Conservation (phyloP, 2,329 filamentous ascomycete genomes). For the Magnaporthiopsis incrustans region DNA sequence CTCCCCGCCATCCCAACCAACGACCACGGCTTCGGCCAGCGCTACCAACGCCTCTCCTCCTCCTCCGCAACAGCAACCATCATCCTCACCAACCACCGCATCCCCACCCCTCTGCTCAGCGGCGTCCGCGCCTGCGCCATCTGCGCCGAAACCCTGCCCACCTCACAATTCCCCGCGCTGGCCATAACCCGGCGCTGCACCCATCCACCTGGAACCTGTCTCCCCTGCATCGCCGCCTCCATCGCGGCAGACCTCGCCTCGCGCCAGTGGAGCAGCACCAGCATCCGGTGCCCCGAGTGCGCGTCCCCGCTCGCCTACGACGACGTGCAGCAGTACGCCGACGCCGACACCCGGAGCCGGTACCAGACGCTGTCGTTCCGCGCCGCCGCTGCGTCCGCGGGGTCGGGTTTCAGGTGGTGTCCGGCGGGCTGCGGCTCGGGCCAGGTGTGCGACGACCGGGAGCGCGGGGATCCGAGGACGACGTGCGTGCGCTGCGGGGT, state of each 20-base stretch:
- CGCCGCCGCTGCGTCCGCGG: slow-evolving; percentile 29
- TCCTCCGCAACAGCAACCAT: slow-evolving; percentile 13
- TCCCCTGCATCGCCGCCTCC: slow-evolving; percentile 25
- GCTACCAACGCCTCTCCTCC: slow-evolving; percentile 22
- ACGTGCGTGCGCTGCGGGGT: slow-evolving; percentile 30
- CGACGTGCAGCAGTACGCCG: slow-evolving; percentile 37
- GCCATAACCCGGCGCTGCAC: slow-evolving; percentile 25
- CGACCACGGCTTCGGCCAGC: slow-evolving; percentile 23
- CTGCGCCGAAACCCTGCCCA: slow-evolving; percentile 25
- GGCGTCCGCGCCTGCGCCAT: slow-evolving; percentile 25
- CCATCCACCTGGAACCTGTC: slow-evolving; percentile 25
- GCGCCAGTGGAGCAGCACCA: slow-evolving; percentile 30
- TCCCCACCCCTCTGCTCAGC: slow-evolving; percentile 15
- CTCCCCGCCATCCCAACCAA: not conserved
- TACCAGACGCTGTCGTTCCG: slow-evolving; percentile 36
- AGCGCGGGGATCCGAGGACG: slow-evolving; percentile 28
- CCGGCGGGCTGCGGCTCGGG: slow-evolving; percentile 42
- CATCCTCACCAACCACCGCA: slow-evolving; percentile 23
- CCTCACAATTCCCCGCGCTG: slow-evolving; percentile 22
- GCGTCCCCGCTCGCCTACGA: slow-evolving; percentile 30
- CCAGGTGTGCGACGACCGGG: slow-evolving; percentile 37
- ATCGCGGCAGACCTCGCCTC: slow-evolving; percentile 25
- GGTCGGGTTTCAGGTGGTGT: slow-evolving; percentile 45
- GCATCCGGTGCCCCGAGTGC: slow-evolving; percentile 45
- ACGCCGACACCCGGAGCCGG: slow-evolving; percentile 32